These are phyloP conservation scores for Gastrolobium bilobum DNA, from an alignment of 306 rosid species.

Conservation along the genomic window DNA sequence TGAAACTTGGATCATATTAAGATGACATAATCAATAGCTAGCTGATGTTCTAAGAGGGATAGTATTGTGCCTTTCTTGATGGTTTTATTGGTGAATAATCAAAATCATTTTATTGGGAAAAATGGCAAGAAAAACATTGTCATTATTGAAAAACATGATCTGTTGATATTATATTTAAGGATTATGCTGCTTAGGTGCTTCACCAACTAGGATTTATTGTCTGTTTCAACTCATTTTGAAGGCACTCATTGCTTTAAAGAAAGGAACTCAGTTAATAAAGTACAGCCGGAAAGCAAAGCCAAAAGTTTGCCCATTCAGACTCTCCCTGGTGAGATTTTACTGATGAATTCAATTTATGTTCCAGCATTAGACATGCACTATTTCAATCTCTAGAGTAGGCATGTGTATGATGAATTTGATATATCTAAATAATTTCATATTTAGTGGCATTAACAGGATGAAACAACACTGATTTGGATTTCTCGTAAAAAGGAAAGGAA, in stretches of 20 bases:
- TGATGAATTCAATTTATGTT: slow-evolving; percentile 1
- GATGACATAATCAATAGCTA: slow-evolving; percentile 10
- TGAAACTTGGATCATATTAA: slow-evolving; percentile 4
- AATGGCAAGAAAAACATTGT: neutral
- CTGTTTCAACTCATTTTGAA: slow-evolving; percentile 51
- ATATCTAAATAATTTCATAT: slow-evolving; percentile 58
- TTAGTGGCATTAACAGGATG: slow-evolving; percentile 74
- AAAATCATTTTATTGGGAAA: slow-evolving; percentile 4
- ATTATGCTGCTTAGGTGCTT: slow-evolving; percentile 24
- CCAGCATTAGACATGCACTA: neutral
- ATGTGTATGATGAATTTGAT: slow-evolving; percentile 38
- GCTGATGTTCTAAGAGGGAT: slow-evolving; percentile 1
- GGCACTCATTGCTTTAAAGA: slow-evolving; percentile 76
- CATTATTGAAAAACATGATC: slow-evolving; percentile 12
- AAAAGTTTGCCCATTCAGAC: slow-evolving; percentile 79
- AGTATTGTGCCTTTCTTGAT: neutral
- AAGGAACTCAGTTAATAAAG: slow-evolving; percentile 76
- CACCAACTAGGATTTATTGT: slow-evolving; percentile 33
- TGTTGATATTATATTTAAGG: slow-evolving; percentile 23
- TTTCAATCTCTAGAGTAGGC: slow-evolving; percentile 24
- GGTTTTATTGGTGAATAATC: neutral
- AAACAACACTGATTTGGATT: slow-evolving; percentile 81
- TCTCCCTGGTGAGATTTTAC: slow-evolving; percentile 70
- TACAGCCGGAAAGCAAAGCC: slow-evolving; percentile 83
- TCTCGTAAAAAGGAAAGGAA: slow-evolving; percentile 75